Evolutionary conservation across 108 stramenopile species (phyloP).

Genomic region (Pseudonitzschia multiseries): DNA sequence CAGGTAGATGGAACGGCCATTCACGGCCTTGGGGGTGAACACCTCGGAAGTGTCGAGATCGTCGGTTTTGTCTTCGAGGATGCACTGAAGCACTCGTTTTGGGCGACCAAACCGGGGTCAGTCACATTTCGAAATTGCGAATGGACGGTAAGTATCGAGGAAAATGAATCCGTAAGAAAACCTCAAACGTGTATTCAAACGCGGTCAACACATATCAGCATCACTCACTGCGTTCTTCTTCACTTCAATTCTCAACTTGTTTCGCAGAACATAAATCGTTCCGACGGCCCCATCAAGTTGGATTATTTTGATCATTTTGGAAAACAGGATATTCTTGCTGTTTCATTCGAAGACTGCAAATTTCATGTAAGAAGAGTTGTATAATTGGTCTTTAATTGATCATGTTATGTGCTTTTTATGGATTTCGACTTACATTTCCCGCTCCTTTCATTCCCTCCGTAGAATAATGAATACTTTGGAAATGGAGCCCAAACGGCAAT

Average conservation of each 20-base stretch:
- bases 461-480: constrained; percentile 16
- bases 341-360: constrained; percentile 28
- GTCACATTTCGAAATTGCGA: constrained; percentile 42
- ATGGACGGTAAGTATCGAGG: constrained; percentile 31
- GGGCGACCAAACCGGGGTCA: constrained; percentile 35
- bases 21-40: constrained; percentile 27
- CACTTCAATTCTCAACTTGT: too few species aligned
- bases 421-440: too few species aligned
- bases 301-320: constrained; percentile 29
- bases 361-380: constrained; percentile 17
- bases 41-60: constrained; percentile 29
- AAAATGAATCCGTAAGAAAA: not conserved
- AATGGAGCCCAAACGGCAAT: constrained; percentile 34
- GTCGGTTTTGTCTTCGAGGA: constrained; percentile 36
- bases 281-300: too few species aligned
- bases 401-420: not conserved
- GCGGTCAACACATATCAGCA: not conserved
- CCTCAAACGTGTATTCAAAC: not conserved
- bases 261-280: too few species aligned
- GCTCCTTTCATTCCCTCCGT: too few species aligned
- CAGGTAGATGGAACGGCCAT: constrained; percentile 39
- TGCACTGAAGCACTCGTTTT: constrained; percentile 26
- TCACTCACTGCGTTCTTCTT: not conserved
- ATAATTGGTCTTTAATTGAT: too few species aligned
- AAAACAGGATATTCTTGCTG: constrained; percentile 3